Evolutionary conservation across 495 filamentous ascomycete species (phyloP).

Genomic region (Daldinia decipiens): DNA sequence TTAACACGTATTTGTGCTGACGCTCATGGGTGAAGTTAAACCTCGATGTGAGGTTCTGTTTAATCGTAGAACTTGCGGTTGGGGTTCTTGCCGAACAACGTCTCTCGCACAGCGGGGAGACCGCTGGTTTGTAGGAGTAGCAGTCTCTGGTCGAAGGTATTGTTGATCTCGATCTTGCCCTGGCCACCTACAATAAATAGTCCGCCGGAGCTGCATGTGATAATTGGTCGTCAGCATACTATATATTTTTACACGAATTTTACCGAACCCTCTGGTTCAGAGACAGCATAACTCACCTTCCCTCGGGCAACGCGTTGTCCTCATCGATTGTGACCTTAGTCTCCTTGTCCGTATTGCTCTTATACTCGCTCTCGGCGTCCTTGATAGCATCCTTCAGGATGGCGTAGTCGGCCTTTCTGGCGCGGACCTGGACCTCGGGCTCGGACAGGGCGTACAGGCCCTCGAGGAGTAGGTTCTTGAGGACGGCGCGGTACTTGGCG

Average conservation of each 20-base stretch:
- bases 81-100: constrained; percentile 88
- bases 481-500: constrained; percentile 74
- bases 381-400: constrained; percentile 77
- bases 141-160: constrained; percentile 94
- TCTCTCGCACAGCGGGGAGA: constrained; percentile 83
- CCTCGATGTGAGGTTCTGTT: background rate
- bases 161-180: constrained; percentile 98
- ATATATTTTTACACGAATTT: background rate
- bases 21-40: background rate
- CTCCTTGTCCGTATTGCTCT: constrained; percentile 73
- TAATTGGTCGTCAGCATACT: constrained; percentile 31
- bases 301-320: constrained; percentile 80
- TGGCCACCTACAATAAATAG: constrained; percentile 79
- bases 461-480: constrained; percentile 87
- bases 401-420: constrained; percentile 81
- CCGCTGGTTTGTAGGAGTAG: constrained; percentile 83
- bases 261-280: background rate
- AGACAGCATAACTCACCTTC: constrained; percentile 69
- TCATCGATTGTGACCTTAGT: constrained; percentile 75
- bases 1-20: background rate
- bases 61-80: constrained; percentile 96
- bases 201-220: constrained; percentile 76
- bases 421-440: constrained; percentile 74
- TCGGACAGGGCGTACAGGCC: constrained; percentile 89
- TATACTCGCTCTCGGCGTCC: constrained; percentile 80